Evolutionary conservation across 2,329 filamentous ascomycete species (phyloP).

Genomic region (Claviceps sp.): DNA sequence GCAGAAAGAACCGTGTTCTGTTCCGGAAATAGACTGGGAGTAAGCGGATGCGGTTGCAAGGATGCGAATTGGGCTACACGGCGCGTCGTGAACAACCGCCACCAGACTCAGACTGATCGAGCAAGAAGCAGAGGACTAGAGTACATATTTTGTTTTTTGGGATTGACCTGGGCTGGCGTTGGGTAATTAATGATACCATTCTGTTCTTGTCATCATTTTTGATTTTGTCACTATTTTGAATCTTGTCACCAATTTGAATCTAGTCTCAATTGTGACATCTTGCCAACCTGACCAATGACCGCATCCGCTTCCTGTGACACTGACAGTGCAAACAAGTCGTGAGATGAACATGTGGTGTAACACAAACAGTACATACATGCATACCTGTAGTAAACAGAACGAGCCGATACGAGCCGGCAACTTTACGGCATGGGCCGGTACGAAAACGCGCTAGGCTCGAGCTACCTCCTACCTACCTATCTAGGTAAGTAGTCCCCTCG

Average conservation of each 20-base stretch:
- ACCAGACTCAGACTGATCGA: neutral
- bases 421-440: too few relatives aligned
- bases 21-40: neutral
- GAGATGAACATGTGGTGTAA: too few relatives aligned
- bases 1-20: neutral
- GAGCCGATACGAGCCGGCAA: too few relatives aligned
- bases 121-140: neutral
- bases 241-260: neutral
- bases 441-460: too few relatives aligned
- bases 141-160: neutral
- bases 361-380: too few relatives aligned
- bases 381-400: too few relatives aligned
- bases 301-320: too few relatives aligned
- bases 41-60: neutral
- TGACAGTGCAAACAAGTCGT: too few relatives aligned
- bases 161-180: neutral
- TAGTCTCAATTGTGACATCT: too few relatives aligned
- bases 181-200: slow-evolving; percentile 1
- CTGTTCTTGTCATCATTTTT: neutral
- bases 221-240: neutral
- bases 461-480: too few relatives aligned
- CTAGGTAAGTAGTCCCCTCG: too few relatives aligned
- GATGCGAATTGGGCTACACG: neutral
- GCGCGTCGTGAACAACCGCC: neutral
- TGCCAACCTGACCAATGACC: too few relatives aligned